These are phyloP conservation scores for Phytophthora nicotianae DNA, from an alignment of 352 stramenopile genomes.

Conservation along the genomic window DNA sequence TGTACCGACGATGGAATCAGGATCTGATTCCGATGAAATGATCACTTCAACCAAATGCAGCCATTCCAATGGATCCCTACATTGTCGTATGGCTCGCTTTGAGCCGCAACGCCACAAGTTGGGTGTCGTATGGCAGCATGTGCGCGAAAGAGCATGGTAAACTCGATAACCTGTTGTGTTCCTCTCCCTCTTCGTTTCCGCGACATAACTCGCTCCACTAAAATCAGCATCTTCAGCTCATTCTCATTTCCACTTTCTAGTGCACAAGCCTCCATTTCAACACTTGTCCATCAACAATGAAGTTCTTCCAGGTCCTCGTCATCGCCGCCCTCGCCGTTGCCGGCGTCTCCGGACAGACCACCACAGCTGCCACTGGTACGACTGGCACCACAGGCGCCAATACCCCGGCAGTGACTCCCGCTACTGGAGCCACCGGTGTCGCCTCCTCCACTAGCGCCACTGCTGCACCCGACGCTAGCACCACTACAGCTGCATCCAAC, in stretches of 20 bases:
- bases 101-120: constrained; percentile 11
- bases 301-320: constrained; percentile 37
- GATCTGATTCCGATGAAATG: too few species aligned
- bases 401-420: constrained; percentile 9
- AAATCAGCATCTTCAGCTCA: background rate
- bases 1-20: background rate
- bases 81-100: background rate
- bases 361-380: constrained; percentile 3
- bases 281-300: constrained; percentile 18
- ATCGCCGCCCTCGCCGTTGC: constrained; percentile 35
- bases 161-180: background rate
- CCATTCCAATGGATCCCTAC: too few species aligned
- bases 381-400: background rate
- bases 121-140: background rate
- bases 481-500: background rate
- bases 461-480: background rate
- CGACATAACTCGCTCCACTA: background rate
- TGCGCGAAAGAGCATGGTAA: constrained; percentile 1
- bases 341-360: constrained; percentile 19
- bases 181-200: constrained; percentile 20
- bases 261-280: constrained; percentile 15
- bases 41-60: too few species aligned
- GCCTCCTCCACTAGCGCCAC: background rate
- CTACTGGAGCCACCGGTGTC: constrained; percentile 3
- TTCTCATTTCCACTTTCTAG: constrained; percentile 24